Evolutionary conservation across 805 yeast genomes (phyloP).

Genomic region (Candida tammaniensis): DNA sequence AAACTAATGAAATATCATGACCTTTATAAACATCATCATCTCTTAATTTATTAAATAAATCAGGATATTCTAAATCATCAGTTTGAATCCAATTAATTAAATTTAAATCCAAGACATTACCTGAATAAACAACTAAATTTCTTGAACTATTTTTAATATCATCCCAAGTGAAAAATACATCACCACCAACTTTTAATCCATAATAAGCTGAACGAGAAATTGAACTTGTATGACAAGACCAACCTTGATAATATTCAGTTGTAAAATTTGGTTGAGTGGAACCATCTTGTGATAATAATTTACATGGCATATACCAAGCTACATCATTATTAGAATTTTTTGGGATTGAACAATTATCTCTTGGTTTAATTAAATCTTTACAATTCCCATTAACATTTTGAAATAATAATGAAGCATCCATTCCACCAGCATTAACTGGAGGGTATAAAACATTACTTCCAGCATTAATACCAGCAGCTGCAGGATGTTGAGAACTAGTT

Average conservation of each 20-base stretch:
- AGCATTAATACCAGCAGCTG: conserved; percentile 70
- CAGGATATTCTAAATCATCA: conserved; percentile 71
- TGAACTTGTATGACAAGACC: conserved; percentile 85
- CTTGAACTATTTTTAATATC: conserved; percentile 67
- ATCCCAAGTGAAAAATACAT: conserved; percentile 88
- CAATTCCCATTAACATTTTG: conserved; percentile 94
- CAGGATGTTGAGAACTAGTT: conserved; percentile 72
- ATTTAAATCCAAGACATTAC: conserved; percentile 80
- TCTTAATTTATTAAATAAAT: conserved; percentile 61
- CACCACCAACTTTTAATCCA: conserved; percentile 57
- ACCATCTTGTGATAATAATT: conserved; percentile 66
- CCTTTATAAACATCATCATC: conserved; percentile 60
- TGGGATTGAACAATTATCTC: conserved; percentile 70
- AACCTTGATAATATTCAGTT: conserved; percentile 67
- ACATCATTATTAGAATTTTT: conserved; percentile 48
- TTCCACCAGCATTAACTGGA: conserved; percentile 84
- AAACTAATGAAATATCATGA: conserved; percentile 73
- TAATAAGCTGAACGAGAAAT: conserved; percentile 70
- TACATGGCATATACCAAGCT: conserved; percentile 98
- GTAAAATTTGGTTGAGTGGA: conserved; percentile 65
- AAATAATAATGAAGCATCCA: conserved; percentile 78
- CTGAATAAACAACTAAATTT: conserved; percentile 84
- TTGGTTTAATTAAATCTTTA: conserved; percentile 70
- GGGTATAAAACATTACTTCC: conserved; percentile 78
- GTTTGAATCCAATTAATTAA: conserved; percentile 71